Evolutionary conservation across 108 stramenopile genomes (phyloP).

Genomic region (Skeletonema grethae): DNA sequence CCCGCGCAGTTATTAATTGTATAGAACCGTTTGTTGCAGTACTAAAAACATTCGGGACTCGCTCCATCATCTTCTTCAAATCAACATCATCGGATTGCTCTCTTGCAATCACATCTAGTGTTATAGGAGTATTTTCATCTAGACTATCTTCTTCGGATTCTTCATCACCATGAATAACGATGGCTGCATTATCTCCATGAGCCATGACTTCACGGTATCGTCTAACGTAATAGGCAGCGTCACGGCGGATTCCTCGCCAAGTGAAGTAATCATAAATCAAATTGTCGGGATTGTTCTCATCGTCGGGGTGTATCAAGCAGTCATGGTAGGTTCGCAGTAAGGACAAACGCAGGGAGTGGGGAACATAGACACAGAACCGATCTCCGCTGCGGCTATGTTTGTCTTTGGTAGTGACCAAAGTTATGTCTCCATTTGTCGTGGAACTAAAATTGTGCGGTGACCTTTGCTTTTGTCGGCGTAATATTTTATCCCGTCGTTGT

Average conservation of each 20-base stretch:
- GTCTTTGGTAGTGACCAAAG: conserved; percentile 19
- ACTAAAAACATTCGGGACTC: conserved; percentile 27
- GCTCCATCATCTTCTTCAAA: conserved; percentile 22
- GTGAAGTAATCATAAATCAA: conserved; percentile 44
- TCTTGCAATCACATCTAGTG: conserved; percentile 34
- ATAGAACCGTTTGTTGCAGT: conserved; percentile 34
- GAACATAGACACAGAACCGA: conserved; percentile 25
- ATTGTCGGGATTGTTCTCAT: conserved; percentile 22
- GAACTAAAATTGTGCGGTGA: conserved; percentile 15
- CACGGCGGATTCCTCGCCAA: conserved; percentile 23
- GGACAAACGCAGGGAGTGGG: conserved; percentile 15
- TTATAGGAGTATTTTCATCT: conserved; percentile 23
- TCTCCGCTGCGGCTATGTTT: neutral
- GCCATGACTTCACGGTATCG: conserved; percentile 26
- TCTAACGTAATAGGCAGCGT: conserved; percentile 17
- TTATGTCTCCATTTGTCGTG: conserved; percentile 33
- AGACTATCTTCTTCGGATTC: conserved; percentile 13
- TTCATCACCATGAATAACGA: conserved; percentile 19
- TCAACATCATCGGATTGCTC: conserved; percentile 23
- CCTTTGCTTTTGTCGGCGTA: neutral
- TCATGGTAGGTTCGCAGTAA: conserved; percentile 40
- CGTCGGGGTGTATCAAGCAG: conserved; percentile 23
- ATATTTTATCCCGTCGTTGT: conserved; percentile 16
- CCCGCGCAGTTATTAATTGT: conserved; percentile 32
- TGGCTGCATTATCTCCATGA: conserved; percentile 19